Percentiles rank a stretch among this genome's conserved stretches.
Conservation (phyloP, 495 filamentous ascomycete genomes). For the Zalerion maritima region DNA sequence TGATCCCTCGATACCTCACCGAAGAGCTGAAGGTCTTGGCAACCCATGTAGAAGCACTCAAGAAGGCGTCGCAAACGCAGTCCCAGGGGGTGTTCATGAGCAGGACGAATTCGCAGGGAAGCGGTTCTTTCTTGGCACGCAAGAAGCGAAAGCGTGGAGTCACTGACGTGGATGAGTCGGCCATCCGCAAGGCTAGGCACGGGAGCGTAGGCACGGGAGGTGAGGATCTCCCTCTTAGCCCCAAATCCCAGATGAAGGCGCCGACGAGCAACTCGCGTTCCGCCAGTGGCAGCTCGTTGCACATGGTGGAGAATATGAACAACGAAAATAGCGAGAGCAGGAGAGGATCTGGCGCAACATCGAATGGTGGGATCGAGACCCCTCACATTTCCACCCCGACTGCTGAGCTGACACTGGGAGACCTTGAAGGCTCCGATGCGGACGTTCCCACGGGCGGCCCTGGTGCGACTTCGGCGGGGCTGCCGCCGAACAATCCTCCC, state of each 20-base stretch:
- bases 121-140: slow-evolving; percentile 3
- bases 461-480: slow-evolving; percentile 4
- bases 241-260: neutral
- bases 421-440: slow-evolving; percentile 12
- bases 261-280: too few species aligned
- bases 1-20: slow-evolving; percentile 66
- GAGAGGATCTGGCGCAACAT: too few species aligned
- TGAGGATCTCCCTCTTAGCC: neutral
- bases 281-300: too few species aligned
- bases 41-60: slow-evolving; percentile 37
- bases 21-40: slow-evolving; percentile 64
- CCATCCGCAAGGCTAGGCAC: slow-evolving; percentile 1
- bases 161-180: slow-evolving; percentile 7
- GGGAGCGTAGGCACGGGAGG: slow-evolving; percentile 1
- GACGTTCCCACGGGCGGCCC: neutral
- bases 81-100: slow-evolving; percentile 9
- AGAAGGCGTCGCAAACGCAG: too few species aligned
- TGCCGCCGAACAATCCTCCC: slow-evolving; percentile 7
- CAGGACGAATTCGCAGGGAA: slow-evolving; percentile 6
- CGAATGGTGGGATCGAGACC: slow-evolving; percentile 10
- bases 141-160: slow-evolving; percentile 15
- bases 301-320: too few species aligned
- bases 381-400: slow-evolving; percentile 23
- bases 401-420: slow-evolving; percentile 20
- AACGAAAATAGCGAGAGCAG: neutral